phyloP scores from a whole-genome alignment of 345 rosid species.

The Eucalyptus viminalis region DNA sequence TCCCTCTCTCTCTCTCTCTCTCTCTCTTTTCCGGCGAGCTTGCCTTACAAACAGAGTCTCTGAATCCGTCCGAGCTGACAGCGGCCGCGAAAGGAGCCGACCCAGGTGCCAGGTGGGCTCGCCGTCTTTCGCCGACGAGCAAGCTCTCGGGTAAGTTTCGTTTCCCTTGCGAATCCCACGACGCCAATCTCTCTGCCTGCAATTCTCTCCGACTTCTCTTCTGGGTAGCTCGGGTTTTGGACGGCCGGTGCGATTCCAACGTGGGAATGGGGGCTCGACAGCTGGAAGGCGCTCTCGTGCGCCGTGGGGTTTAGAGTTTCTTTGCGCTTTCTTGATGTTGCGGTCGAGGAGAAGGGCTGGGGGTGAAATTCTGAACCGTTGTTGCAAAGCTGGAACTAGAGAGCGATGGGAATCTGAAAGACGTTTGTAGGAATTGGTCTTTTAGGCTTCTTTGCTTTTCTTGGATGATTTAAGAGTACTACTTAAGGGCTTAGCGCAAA shows the following conservation, averaged over 20 bases:
- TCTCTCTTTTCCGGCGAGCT: background rate
- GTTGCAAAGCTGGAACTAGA: background rate
- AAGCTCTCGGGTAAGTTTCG: background rate
- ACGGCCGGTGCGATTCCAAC: background rate
- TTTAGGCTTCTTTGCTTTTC: background rate
- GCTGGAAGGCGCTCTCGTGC: fast-evolving
- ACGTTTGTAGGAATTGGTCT: background rate
- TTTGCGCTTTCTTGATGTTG: background rate
- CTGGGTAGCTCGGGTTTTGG: background rate
- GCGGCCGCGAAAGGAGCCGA: no score
- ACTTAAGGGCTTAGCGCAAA: background rate
- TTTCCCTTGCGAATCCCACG: background rate
- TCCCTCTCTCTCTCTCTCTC: background rate
- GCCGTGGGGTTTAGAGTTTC: background rate
- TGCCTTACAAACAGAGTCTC: no score
- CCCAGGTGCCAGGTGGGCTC: background rate
- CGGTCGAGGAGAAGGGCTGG: background rate
- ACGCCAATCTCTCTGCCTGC: background rate
- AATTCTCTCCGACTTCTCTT: background rate
- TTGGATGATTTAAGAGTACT: background rate
- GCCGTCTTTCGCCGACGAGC: background rate
- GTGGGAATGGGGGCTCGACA: background rate
- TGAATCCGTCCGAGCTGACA: no score
- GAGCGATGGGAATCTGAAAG: background rate
- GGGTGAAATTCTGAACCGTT: background rate